Base-by-base conservation (phyloP, 257 asterid species). In the Cynanchum wilfordii region DNA sequence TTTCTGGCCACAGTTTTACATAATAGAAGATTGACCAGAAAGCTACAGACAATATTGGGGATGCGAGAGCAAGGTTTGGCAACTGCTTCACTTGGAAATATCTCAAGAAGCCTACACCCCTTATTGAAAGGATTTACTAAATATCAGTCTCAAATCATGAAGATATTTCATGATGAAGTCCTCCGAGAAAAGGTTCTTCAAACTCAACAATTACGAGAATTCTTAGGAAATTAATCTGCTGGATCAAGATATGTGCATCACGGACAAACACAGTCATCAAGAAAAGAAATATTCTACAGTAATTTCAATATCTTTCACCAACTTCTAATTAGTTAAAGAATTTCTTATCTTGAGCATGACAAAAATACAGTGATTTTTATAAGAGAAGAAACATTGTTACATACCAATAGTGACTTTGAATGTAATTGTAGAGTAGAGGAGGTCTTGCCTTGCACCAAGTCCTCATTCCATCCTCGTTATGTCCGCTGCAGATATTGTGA, bases 391-490 rank as follows among this genome's bases (percentile, higher is more conserved):
- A 69, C 71, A 27, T 30, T 67, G 38, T 16, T 73, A 87, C 95
- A 77, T 91, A 91, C 98, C 98, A 91, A 84, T 94, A 94, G 79
- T 83, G 97, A 83, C 93, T 86, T 78, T 94, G 98, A 84, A 94
- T 91, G 82, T 85, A 91, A 87, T 79, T 90, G 88, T 94, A 94
- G 81, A 89, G 91, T 72, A 91, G 83, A 79, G 97, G 99, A 83
- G 86, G 87, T 83, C 87, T 85, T 82, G 92, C 89, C 83, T 86
- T 89, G 96, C 98, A 91, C 98, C 99, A 94, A 51, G 97, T 95
- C 75, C 95, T 91, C 87, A 83, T 57, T 77, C 86, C 87, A 85
- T 80, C 88, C n/a, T 73, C 75, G 59, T 81, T 68, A 45, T 73
- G 84, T 77, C 89, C 86, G 77, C 62, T 36, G 77, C 98, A 94